Conservation (phyloP, 495 filamentous ascomycete species). For the Jackrogersella minutella region DNA sequence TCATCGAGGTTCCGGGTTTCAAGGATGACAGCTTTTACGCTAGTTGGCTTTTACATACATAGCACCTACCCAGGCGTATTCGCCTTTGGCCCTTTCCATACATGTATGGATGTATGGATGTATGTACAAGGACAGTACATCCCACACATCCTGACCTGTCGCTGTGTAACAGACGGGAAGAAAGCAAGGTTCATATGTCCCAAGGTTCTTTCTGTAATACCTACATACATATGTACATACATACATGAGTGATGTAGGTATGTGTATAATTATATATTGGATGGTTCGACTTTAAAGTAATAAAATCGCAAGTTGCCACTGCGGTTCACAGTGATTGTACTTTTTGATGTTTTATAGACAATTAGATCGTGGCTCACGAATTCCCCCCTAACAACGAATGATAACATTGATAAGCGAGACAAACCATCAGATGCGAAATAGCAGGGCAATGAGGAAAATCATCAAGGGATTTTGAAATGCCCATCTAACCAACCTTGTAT, state of each 20-base stretch:
- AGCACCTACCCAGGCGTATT: not conserved
- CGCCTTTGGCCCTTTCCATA: too few relatives aligned
- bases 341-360: not conserved
- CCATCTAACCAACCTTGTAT: conserved; percentile 6
- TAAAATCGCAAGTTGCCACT: too few relatives aligned
- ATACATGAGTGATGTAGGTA: too few relatives aligned
- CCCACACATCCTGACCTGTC: not conserved
- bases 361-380: not conserved
- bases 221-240: not conserved
- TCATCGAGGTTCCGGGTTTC: conserved; percentile 13
- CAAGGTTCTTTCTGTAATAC: not conserved
- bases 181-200: too few relatives aligned
- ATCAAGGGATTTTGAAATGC: conserved; percentile 5
- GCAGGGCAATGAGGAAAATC: not conserved
- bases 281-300: too few relatives aligned
- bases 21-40: conserved; percentile 23
- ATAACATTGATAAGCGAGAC: not conserved
- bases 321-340: too few relatives aligned
- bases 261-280: too few relatives aligned
- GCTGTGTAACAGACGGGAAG: conserved; percentile 10
- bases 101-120: too few relatives aligned
- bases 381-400: not conserved
- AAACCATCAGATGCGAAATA: not conserved
- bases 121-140: not conserved
- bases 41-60: conserved; percentile 15